Evolutionary conservation across 441 rosid species (phyloP).

Genomic region (Syzygium syzygioides): DNA sequence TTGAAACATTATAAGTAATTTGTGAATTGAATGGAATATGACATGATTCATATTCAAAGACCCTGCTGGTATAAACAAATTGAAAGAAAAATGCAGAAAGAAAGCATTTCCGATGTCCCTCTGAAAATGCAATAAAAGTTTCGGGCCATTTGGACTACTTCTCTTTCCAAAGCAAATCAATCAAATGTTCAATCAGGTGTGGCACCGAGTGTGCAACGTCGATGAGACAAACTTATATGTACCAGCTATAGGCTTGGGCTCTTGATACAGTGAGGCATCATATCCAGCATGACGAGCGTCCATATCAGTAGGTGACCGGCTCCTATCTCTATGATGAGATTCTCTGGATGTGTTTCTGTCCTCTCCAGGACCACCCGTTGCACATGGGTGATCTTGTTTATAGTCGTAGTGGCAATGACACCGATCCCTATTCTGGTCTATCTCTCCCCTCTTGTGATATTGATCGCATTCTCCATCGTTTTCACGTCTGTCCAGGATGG

Average conservation of each 20-base stretch:
- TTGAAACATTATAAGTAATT: no score
- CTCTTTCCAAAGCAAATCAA: no score
- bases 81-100: no score
- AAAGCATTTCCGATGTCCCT: no score
- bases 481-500: not conserved
- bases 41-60: no score
- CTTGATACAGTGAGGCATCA: not conserved
- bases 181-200: no score
- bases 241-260: not conserved
- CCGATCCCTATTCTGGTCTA: not conserved
- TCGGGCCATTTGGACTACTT: no score
- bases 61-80: no score
- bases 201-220: not conserved
- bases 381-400: not conserved
- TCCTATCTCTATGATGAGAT: not conserved
- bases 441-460: not conserved
- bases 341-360: rapidly evolving
- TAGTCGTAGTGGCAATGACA: rapidly evolving
- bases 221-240: rapidly evolving
- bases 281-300: not conserved
- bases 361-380: not conserved
- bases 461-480: not conserved
- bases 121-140: no score
- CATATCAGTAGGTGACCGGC: not conserved
- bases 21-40: no score